Evolutionary conservation across 352 stramenopile genomes (phyloP), one percentile per base, ranked within the genome.

Genomic region (Pseudoperonospora humuli): DNA sequence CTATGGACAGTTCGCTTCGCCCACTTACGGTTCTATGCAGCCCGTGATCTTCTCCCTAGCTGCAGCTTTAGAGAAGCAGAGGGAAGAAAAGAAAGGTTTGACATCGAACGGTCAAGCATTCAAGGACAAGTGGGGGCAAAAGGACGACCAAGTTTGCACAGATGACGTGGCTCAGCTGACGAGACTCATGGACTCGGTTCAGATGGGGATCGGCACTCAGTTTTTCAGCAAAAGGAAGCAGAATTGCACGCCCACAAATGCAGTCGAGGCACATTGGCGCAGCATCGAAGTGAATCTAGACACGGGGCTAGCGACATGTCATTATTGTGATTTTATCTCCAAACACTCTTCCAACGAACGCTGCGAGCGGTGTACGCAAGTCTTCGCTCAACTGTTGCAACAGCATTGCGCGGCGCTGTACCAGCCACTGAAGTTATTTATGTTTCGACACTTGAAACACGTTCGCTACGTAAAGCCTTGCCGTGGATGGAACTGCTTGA

Each of bases 211-310:
- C 15, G 55, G 55, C 18, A 60, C 50, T 3, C 40, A 59, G 28
- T 64, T 60, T 39, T 64, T 64, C 41, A 64, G 55, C 25, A 13
- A 23, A n/a, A 55, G 44, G 35, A 64, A 56, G 15, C 45, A 48
- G 29, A 43, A 56, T 6, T 52, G 43, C 35, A 37, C 39, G 5
- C 50, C 55, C 3, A 52, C 39, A 7, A 52, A 59, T 18, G 32
- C 45, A 0, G 44, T 60, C 4, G 55, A 61, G 20, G 50, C 55
- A 2, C 55, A 64, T 56, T 64, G 55, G 50, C 43, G 50, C 10
- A 40, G 50, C 9, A 64, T 64, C 33, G 20, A 13, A 0, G 50
- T 64, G 28, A 33, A 64, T 28, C 2, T 33, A 6, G 20, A 44
- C 8, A 49, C 49, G 8, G 38, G 29, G 2, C 34, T 19, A 3